Base-by-base conservation (phyloP, 2,329 filamentous ascomycete species). In the Mycosphaerella sp. region DNA sequence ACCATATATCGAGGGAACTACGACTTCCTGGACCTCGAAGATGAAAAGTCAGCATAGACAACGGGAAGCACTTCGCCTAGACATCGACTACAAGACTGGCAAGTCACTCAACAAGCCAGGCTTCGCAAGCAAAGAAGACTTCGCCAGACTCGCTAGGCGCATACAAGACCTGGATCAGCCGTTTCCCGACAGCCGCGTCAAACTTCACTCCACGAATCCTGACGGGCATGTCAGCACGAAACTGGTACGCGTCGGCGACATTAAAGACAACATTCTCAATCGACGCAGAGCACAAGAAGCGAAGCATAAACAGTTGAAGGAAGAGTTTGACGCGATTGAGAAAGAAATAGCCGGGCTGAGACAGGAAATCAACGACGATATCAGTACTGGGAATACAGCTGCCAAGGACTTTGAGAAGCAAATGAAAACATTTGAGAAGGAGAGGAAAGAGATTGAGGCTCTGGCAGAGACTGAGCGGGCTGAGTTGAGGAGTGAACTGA, bases 81-180 rank as follows among this genome's bases (percentile, higher is more conserved):
- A 59, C 25, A 16, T 61, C 28, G 54, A 60, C 44, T 28, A 48
- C 47, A 17, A 56, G 41, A 54, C 46, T 12, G 53, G 56, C n/a
- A 50, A 52, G 8, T 52, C 54, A 1, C 36, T 54, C 25, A 17
- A 52, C 10, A 44, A 47, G 6, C 28, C 54, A 14, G 56, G 52
- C n/a, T 34, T 59, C 8, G 59, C 55, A 1, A 60, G 53, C 7
- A 35, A 55, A 28, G 54, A 48, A 12, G 56, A 57, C 6, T 52
- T 62, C 18, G 56, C 59, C n/a, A 52, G 55, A 5, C 50, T 62
- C 16, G 56, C 59, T n/a, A 51, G 27, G 8, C 30, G 60, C 3
- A 34, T 44, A 10, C 46, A 36, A 6, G 42, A 61, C 9, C 46
- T 53, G 6, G 39, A 46, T 1, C 40, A 55, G 1, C 41, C 60